A percentile compares a stretch with the other conserved stretches of the same genome.
phyloP scores from a whole-genome alignment of 1,284 basidiomycete genomes.

The Schizopora paradoxa region DNA sequence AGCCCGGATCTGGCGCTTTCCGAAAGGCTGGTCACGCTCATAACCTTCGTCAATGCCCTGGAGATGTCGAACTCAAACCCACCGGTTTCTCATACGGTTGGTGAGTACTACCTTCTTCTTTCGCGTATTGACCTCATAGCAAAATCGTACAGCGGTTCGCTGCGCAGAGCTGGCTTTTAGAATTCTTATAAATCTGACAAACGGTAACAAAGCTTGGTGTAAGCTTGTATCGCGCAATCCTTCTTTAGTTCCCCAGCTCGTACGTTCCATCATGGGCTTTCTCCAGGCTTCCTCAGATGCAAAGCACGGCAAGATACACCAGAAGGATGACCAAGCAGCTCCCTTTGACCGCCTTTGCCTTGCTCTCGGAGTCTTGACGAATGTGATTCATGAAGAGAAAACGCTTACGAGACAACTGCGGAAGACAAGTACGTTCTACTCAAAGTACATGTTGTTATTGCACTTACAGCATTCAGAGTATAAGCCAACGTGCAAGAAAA shows the following conservation, averaged over 20 bases:
- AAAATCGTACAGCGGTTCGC: constrained; percentile 31
- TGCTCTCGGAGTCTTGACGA: constrained; percentile 63
- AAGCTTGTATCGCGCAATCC: constrained; percentile 39
- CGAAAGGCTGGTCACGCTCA: constrained; percentile 44
- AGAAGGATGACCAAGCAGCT: constrained; percentile 29
- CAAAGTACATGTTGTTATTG: no score
- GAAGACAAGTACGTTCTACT: constrained; percentile 6
- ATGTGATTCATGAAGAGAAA: constrained; percentile 55
- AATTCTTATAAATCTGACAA: constrained; percentile 64
- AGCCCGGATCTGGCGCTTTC: constrained; percentile 13
- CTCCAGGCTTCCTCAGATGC: constrained; percentile 23
- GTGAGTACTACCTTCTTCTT: constrained; percentile 10
- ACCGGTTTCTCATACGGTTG: neutral
- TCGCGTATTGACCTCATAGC: no score
- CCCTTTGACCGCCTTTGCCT: constrained; percentile 64
- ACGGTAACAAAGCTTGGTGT: constrained; percentile 53
- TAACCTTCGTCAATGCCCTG: constrained; percentile 34
- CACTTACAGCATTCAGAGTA: no score
- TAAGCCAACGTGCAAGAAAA: no score
- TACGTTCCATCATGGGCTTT: constrained; percentile 39
- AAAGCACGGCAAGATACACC: constrained; percentile 20
- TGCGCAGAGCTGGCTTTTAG: constrained; percentile 56
- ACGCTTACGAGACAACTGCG: constrained; percentile 5
- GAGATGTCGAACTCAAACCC: constrained; percentile 13
- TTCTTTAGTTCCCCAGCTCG: constrained; percentile 39